A percentile compares a stretch with the other conserved stretches of the same genome.
phyloP scores from a whole-genome alignment of 352 stramenopile genomes.

The Pythium oligandrum region DNA sequence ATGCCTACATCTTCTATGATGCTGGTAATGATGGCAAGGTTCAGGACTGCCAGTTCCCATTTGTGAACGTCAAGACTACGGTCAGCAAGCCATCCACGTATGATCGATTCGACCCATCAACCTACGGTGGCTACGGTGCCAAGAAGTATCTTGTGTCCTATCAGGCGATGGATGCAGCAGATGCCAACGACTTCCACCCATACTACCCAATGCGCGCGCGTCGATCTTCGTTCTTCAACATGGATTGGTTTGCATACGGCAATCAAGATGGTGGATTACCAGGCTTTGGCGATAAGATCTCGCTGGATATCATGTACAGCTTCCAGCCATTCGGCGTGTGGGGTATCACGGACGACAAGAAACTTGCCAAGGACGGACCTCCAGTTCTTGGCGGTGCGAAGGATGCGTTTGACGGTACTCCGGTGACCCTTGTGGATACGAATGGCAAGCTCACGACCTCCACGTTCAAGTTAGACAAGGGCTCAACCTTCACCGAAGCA shows the following conservation, averaged over 20 bases:
- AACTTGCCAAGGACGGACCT: slow-evolving; percentile 18
- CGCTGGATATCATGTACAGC: slow-evolving; percentile 43
- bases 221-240: slow-evolving; percentile 89
- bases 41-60: slow-evolving; percentile 76
- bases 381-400: slow-evolving; percentile 29
- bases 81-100: slow-evolving; percentile 31
- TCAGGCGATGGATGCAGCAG: slow-evolving; percentile 65
- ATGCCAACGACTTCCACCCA: slow-evolving; percentile 54
- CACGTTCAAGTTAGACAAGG: slow-evolving; percentile 26
- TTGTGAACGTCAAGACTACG: slow-evolving; percentile 61
- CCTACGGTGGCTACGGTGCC: slow-evolving; percentile 41
- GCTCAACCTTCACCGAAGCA: slow-evolving; percentile 39
- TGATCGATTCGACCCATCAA: slow-evolving; percentile 36
- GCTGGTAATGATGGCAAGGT: slow-evolving; percentile 53
- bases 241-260: slow-evolving; percentile 74
- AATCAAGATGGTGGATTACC: slow-evolving; percentile 32
- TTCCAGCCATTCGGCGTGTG: slow-evolving; percentile 80
- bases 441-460: slow-evolving; percentile 25
- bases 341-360: slow-evolving; percentile 44
- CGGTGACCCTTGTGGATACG: slow-evolving; percentile 33
- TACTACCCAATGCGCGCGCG: slow-evolving; percentile 84
- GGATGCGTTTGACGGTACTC: slow-evolving; percentile 29
- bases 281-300: slow-evolving; percentile 51
- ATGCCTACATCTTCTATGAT: slow-evolving; percentile 82
- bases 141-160: slow-evolving; percentile 40